A percentile compares a stretch with the other conserved stretches of the same genome.
These are phyloP conservation scores for Testicularia cyperi DNA, from an alignment of 1,284 basidiomycete genomes.

Conservation along the genomic window DNA sequence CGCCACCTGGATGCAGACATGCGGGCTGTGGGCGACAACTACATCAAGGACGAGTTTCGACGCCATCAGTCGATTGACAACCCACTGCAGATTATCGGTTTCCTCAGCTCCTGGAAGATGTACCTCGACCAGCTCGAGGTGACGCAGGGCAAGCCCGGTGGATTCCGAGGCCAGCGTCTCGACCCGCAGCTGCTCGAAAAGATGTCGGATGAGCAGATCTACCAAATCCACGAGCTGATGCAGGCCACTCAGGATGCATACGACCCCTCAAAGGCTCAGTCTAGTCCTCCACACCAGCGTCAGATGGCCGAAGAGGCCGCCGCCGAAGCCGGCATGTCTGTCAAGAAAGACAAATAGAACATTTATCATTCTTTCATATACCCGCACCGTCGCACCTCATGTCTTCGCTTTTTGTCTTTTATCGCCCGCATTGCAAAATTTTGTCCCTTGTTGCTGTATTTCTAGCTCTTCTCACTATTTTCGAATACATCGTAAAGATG, in stretches of 20 bases:
- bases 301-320: constrained; percentile 36
- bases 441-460: constrained; percentile 14
- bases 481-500: no score
- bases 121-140: constrained; percentile 55
- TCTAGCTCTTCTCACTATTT: constrained; percentile 4
- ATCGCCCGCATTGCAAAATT: constrained; percentile 16
- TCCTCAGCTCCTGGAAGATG: constrained; percentile 59
- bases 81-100: constrained; percentile 57
- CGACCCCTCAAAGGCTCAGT: constrained; percentile 43
- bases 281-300: constrained; percentile 15
- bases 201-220: constrained; percentile 60
- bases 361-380: not conserved
- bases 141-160: constrained; percentile 24
- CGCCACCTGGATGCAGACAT: constrained; percentile 52
- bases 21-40: constrained; percentile 58
- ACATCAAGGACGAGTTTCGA: constrained; percentile 59
- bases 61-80: constrained; percentile 53
- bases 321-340: constrained; percentile 20
- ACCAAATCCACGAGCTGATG: constrained; percentile 59
- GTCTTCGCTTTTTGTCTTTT: no score
- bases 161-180: constrained; percentile 37
- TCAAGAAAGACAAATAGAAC: constrained; percentile 22
- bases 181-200: constrained; percentile 47
- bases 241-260: constrained; percentile 47
- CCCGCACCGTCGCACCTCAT: no score